Percentiles rank a stretch among this genome's conserved stretches.
phyloP scores from a whole-genome alignment of 176 grass and related monocot genomes.

The Aegilops umbellulata region DNA sequence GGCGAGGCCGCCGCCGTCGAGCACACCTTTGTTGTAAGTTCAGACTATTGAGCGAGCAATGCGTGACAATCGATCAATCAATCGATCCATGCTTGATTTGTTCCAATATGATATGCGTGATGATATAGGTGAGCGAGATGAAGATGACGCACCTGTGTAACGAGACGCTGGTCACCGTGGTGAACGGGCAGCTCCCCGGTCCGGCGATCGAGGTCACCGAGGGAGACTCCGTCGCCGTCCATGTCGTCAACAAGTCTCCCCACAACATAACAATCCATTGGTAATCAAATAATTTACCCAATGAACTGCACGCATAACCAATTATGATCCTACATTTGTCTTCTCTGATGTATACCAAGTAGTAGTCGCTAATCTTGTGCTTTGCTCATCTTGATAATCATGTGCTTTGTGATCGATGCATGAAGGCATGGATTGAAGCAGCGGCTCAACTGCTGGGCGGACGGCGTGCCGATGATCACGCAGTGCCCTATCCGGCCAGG shows the following conservation, averaged over 20 bases:
- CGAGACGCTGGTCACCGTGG: neutral
- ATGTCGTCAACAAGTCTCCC: neutral
- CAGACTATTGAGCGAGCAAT: too few relatives aligned
- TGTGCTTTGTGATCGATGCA: too few relatives aligned
- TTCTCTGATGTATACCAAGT: too few relatives aligned
- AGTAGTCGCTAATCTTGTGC: too few relatives aligned
- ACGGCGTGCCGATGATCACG: constrained; percentile 22
- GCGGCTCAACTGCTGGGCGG: neutral
- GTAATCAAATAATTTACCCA: neutral
- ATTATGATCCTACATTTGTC: too few relatives aligned
- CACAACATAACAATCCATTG: neutral
- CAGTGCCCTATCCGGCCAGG: constrained; percentile 21
- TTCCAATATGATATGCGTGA: too few relatives aligned
- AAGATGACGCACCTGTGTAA: neutral
- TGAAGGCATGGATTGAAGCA: too few relatives aligned
- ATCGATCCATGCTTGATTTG: too few relatives aligned
- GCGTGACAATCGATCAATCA: too few relatives aligned
- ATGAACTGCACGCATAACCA: neutral
- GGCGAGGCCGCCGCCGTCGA: too few relatives aligned
- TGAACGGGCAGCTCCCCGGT: neutral
- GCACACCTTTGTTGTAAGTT: too few relatives aligned
- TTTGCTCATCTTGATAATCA: neutral
- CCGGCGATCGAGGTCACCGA: neutral
- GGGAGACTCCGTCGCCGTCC: neutral
- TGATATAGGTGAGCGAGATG: neutral